These are phyloP conservation scores for Trichosporon sp. DNA, from an alignment of 1,284 basidiomycete species.

Conservation along the genomic window DNA sequence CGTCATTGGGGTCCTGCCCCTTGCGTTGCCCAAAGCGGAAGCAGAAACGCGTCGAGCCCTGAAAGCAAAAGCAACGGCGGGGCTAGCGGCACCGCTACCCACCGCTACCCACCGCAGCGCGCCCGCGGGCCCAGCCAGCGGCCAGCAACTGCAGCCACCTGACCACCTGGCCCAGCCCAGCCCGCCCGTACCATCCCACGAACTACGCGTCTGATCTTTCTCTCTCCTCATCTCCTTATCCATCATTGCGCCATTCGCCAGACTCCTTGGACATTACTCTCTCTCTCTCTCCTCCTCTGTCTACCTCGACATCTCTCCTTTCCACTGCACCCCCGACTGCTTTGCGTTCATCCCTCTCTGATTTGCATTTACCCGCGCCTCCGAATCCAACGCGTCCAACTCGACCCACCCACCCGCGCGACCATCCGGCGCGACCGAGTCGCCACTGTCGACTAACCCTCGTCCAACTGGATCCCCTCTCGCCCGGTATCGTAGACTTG, in stretches of 20 bases:
- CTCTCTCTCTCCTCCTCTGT: not conserved
- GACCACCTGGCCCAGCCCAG: not conserved
- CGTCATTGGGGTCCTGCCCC: slow-evolving; percentile 1
- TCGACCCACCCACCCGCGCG: not conserved
- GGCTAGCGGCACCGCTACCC: not conserved
- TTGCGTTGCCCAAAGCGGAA: not conserved
- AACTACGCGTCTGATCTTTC: slow-evolving; percentile 7
- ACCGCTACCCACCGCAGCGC: not conserved
- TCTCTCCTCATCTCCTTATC: slow-evolving; percentile 2
- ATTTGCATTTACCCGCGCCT: not conserved
- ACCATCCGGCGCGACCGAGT: not conserved
- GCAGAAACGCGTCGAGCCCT: slow-evolving; percentile 6
- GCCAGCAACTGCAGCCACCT: not conserved
- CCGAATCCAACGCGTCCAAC: not conserved
- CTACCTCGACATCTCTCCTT: not conserved
- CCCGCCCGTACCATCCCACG: not conserved
- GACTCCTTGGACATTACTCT: not conserved
- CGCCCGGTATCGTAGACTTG: not conserved
- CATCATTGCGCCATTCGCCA: not conserved
- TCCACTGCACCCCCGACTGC: not conserved
- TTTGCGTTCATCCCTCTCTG: not conserved
- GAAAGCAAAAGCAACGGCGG: not conserved
- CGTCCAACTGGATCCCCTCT: too few relatives aligned
- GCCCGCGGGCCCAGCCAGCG: not conserved
- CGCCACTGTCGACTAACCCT: not conserved